Conservation (phyloP, 345 rosid genomes). For the Erodium maritimum region DNA sequence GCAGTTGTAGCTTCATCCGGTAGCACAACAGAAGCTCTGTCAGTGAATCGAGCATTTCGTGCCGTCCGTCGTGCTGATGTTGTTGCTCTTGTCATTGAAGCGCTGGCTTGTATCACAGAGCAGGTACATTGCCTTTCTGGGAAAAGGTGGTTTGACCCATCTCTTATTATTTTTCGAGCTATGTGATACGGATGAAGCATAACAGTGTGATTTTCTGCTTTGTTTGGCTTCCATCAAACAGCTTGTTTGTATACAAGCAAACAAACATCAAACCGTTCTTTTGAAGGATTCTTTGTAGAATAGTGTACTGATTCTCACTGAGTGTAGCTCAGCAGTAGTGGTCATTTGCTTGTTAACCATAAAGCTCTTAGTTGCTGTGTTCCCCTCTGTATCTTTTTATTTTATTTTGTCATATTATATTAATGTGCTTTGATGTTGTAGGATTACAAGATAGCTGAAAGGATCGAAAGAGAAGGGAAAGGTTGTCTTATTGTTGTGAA, state of each 20-base stretch:
- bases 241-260: no score
- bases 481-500: constrained; percentile 93
- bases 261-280: no score
- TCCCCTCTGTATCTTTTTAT: neutral
- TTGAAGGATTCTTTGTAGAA: no score
- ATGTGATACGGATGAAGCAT: no score
- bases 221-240: no score
- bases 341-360: no score
- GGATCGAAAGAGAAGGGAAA: constrained; percentile 89
- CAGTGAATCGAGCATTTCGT: constrained; percentile 87
- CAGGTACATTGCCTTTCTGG: constrained; percentile 38
- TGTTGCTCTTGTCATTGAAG: constrained; percentile 93
- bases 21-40: constrained; percentile 78
- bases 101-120: constrained; percentile 90
- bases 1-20: constrained; percentile 85
- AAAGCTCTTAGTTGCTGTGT: no score
- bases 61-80: constrained; percentile 93
- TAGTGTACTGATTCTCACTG: no score
- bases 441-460: constrained; percentile 88
- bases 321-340: no score
- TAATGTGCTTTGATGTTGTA: constrained; percentile 17
- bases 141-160: neutral
- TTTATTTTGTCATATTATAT: neutral
- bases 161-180: neutral
- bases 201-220: neutral